Percentiles rank a stretch among this genome's conserved stretches.
Evolutionary conservation across 1,284 basidiomycete species (phyloP).

Genomic region (Coniferiporia weirii): DNA sequence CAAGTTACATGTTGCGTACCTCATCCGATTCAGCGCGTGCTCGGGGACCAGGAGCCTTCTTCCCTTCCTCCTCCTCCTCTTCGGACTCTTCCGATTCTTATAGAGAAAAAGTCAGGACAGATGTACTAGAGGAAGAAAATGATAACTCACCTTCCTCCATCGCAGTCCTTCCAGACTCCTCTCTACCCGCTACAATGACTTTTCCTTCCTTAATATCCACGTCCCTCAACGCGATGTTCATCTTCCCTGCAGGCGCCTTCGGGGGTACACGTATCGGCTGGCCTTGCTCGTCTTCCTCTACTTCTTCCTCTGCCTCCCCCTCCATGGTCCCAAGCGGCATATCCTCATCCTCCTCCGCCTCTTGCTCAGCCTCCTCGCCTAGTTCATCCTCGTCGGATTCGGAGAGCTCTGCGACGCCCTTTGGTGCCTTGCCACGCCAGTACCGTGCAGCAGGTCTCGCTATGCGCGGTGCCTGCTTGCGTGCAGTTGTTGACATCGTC

Average conservation of each 20-base stretch:
- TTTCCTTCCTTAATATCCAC: constrained; percentile 74
- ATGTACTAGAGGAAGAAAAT: background rate
- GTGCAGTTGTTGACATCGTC: constrained; percentile 24
- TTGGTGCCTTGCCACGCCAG: constrained; percentile 81
- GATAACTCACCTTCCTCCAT: constrained; percentile 31
- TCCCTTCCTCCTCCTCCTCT: constrained; percentile 44
- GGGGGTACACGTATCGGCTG: constrained; percentile 30
- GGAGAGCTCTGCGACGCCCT: constrained; percentile 55
- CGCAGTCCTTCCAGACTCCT: constrained; percentile 66
- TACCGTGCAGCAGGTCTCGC: constrained; percentile 72
- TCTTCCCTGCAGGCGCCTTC: constrained; percentile 28
- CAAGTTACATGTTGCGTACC: constrained; percentile 29
- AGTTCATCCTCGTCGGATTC: constrained; percentile 53
- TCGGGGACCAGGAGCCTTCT: constrained; percentile 18
- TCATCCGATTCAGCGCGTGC: constrained; percentile 25
- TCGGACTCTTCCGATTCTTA: constrained; percentile 27
- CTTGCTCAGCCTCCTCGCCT: constrained; percentile 32
- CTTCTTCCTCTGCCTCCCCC: constrained; percentile 31
- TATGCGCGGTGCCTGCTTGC: constrained; percentile 67
- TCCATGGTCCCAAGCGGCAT: constrained; percentile 47
- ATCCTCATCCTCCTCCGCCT: constrained; percentile 51
- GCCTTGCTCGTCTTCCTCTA: constrained; percentile 46
- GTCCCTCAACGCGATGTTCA: constrained; percentile 69
- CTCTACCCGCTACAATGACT: constrained; percentile 68
- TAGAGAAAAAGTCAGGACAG: background rate